These are phyloP conservation scores for Bullera alba DNA, from an alignment of 768 basidiomycete species.

Conservation along the genomic window DNA sequence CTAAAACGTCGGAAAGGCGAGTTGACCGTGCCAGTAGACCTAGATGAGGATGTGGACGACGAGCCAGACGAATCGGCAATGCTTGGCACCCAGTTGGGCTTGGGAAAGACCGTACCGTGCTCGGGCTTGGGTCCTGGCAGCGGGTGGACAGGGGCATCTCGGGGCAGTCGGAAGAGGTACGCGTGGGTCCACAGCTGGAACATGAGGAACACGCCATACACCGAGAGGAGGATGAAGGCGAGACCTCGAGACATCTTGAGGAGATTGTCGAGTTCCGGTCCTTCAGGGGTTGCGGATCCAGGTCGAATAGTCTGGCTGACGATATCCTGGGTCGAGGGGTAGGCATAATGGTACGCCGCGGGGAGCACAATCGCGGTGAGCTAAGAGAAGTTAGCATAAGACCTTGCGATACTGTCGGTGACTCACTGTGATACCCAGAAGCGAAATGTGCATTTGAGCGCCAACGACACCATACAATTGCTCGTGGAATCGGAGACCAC, in stretches of 20 bases:
- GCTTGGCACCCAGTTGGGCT: constrained; percentile 36
- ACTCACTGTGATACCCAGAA: constrained; percentile 43
- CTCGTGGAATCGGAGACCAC: constrained; percentile 53
- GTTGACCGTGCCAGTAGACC: constrained; percentile 5
- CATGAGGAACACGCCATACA: constrained; percentile 45
- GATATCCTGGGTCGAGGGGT: constrained; percentile 19
- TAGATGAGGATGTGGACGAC: constrained; percentile 12
- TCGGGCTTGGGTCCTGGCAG: constrained; percentile 32
- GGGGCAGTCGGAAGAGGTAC: constrained; percentile 28
- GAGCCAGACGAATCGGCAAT: constrained; percentile 26
- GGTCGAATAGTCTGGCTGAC: constrained; percentile 8
- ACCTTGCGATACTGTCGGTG: no score
- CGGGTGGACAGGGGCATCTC: constrained; percentile 17
- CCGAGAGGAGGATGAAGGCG: constrained; percentile 51
- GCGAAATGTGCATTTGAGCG: constrained; percentile 46
- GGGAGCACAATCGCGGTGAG: constrained; percentile 46
- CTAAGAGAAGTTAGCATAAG: constrained; percentile 3
- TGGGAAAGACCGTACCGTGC: constrained; percentile 33
- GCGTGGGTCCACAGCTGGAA: constrained; percentile 34
- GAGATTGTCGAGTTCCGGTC: constrained; percentile 50
- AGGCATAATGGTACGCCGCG: constrained; percentile 39
- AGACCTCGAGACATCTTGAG: constrained; percentile 52
- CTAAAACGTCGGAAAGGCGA: constrained; percentile 17
- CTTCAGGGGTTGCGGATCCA: constrained; percentile 25
- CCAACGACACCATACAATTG: constrained; percentile 55